Conservation (phyloP, 2,329 filamentous ascomycete species). For the Phyllosticta paracitricarpa region DNA sequence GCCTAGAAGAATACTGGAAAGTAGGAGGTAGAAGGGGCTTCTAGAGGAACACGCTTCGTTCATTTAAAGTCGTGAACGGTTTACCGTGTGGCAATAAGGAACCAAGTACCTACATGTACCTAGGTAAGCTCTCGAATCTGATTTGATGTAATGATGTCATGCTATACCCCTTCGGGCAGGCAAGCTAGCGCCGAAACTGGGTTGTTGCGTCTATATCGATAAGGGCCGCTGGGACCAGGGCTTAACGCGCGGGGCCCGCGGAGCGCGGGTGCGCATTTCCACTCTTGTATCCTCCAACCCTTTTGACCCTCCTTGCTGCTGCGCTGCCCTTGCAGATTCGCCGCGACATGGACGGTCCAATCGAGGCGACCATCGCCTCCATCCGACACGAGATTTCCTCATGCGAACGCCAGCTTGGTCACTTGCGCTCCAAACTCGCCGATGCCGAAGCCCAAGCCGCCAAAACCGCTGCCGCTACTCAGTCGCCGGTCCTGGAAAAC, state of each 20-base stretch:
- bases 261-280: background rate
- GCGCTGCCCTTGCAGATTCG: background rate
- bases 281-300: background rate
- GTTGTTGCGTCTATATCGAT: background rate
- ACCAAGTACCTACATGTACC: too few species aligned
- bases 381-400: conserved; percentile 33
- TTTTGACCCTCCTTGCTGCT: background rate
- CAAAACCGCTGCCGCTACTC: conserved; percentile 13
- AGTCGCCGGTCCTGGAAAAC: conserved; percentile 15
- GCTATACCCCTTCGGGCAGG: background rate
- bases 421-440: conserved; percentile 32
- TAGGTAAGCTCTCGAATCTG: too few species aligned
- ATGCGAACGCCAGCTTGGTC: conserved; percentile 32
- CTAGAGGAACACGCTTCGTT: too few species aligned
- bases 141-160: background rate
- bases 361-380: conserved; percentile 18
- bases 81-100: too few species aligned
- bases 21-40: too few species aligned
- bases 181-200: too few species aligned
- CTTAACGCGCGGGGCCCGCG: too few species aligned
- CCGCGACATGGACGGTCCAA: background rate
- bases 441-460: conserved; percentile 27
- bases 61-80: too few species aligned
- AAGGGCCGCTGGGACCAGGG: background rate
- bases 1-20: too few species aligned